These are phyloP conservation scores for Oryza longistaminata DNA, from an alignment of 176 grass and related monocot genomes.

Conservation along the genomic window DNA sequence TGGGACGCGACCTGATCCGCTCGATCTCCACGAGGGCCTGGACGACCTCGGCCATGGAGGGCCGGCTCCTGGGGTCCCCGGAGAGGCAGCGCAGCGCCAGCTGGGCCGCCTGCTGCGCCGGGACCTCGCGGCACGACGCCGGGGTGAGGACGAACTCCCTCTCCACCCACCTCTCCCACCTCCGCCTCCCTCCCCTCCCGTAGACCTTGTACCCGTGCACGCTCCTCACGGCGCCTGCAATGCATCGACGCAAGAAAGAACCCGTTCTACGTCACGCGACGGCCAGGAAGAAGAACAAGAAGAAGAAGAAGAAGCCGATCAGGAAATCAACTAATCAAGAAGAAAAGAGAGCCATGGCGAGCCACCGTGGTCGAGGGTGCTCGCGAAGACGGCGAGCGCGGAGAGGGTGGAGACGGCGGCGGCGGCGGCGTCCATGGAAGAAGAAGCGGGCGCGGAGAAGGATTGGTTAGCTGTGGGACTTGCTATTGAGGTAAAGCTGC, in stretches of 20 bases:
- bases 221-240: slow-evolving; percentile 46
- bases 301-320: background rate
- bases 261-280: background rate
- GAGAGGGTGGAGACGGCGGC: slow-evolving; percentile 42
- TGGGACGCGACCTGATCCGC: slow-evolving; percentile 29
- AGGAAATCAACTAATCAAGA: background rate
- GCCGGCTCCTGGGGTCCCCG: slow-evolving; percentile 43
- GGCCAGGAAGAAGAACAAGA: background rate
- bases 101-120: slow-evolving; percentile 42
- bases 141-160: slow-evolving; percentile 48
- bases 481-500: background rate
- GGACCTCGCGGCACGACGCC: slow-evolving; percentile 39
- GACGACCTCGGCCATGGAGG: slow-evolving; percentile 49
- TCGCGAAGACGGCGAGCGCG: slow-evolving; percentile 50
- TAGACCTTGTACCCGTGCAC: slow-evolving; percentile 54
- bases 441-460: background rate
- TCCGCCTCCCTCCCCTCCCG: slow-evolving; percentile 28
- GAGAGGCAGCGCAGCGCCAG: slow-evolving; percentile 57
- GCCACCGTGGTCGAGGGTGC: slow-evolving; percentile 42
- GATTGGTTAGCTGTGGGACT: background rate
- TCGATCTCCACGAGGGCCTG: slow-evolving; percentile 44
- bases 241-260: slow-evolving; percentile 13
- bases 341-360: background rate
- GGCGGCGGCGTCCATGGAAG: slow-evolving; percentile 41
- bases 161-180: slow-evolving; percentile 58